Base-by-base conservation (phyloP, 2,329 filamentous ascomycete genomes). In the Claviceps africana region DNA sequence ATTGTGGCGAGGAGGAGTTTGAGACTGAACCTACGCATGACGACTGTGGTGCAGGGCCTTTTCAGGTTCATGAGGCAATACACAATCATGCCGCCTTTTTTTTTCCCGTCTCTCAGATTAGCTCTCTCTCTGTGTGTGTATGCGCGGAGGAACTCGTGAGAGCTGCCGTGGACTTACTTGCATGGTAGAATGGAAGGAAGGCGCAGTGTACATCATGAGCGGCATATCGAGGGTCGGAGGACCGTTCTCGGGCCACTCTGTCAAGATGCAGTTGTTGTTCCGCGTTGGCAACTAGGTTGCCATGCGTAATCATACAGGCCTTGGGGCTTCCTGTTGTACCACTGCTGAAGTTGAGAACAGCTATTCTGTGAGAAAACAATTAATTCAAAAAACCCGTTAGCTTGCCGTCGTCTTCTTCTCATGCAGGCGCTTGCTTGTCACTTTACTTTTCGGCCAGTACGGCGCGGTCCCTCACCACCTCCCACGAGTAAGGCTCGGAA, bases 1-100 rank as follows among this genome's bases (percentile, higher is more conserved):
- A 91, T 82, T 0, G 81, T 72, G 31, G 72, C 64, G 15, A 91
- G 70, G 53, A 81, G 25, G 8, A 46, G 25, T 11, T 3, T n/a
- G 8, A 46, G 43, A 46, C 9, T 46, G 4, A 46, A 46, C 25
- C 31, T 46, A 8, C 43, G 43, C 43, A 46, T 30, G 25, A 46
- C 10, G 15, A 46, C 43, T 11, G 43, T 46, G 17, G 43, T 46
- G 17, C 43, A 46, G 17, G 25, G 11, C 9, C 43, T 46, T 17
- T 17, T 7, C 25, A 46, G 22, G 17, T 46, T 46, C 3, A 46
- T 31, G 25, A 46, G 19, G 25, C 43, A 46, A 31, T 46, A 46
- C 4, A 31, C 6, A 10, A 46, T 15, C 2, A 46, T 25, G 25
- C 43, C 25, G 17, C 43, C 43, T 31, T 22, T 25, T 28, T 19